Evolutionary conservation across 306 rosid genomes (phyloP), one percentile per base, ranked within the genome.

Genomic region (Prosopis cineraria): DNA sequence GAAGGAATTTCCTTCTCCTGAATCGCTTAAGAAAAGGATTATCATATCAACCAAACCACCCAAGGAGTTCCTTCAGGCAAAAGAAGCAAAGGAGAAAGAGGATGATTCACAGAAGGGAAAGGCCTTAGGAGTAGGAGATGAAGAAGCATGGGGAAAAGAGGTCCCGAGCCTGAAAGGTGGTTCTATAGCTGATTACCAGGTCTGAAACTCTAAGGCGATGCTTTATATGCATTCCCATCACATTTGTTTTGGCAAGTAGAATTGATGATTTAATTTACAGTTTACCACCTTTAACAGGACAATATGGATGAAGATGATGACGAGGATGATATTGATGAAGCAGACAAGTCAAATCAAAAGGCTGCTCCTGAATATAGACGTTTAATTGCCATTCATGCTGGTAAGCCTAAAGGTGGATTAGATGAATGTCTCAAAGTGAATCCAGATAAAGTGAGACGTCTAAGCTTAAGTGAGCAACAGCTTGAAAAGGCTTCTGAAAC

Each of bases 21-120:
- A 85, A 69, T 91, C 90, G 48, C 85, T 96, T 31, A 96, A 90
- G 83, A 86, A 45, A 81, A 91, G 87, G 83, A 88, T 96, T 75
- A 96, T 96, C 41, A 87, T 96, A 81, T 96, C 99, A 50, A 96
- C 99, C 62, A 96, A 96, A 86, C 98, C 99, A 24, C 99, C 99
- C 66, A 89, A 90, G 80, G 96, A 96, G 83, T 96, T 93, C 85
- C 98, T 89, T 68, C 91, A 82, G 85, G 82, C 86, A 37, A 90
- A 90, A 82, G 95, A 84, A 58, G 86, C 4, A 34, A 85, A 87
- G 73, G 91, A 89, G 43, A 86, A 83, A 13, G 92, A 75, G 68
- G 83, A 67, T 53, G 96, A 74, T 34, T 33, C 81, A 4, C 89
- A 79, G 81, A 85, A 78, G n/a, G 89, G 47, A 76, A 89, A 86